These are phyloP conservation scores for Boletus barrowsii DNA, from an alignment of 768 basidiomycete species.

Conservation along the genomic window DNA sequence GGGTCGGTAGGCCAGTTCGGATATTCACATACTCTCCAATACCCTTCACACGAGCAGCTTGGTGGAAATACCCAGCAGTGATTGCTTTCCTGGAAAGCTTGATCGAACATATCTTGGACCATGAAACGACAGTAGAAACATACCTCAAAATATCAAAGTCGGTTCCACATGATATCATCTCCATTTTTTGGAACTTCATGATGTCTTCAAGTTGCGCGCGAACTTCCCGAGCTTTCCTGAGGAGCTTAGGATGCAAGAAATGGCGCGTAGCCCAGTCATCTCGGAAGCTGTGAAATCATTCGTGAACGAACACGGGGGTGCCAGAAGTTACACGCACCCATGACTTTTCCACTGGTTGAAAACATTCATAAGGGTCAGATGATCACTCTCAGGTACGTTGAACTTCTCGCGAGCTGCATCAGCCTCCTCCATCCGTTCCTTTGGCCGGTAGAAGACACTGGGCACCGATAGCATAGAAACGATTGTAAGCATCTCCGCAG, in stretches of 20 bases:
- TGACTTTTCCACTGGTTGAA: slow-evolving; percentile 99
- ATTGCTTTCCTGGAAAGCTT: slow-evolving; percentile 77
- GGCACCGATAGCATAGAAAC: slow-evolving; percentile 99
- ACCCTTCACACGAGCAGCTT: slow-evolving; percentile 96
- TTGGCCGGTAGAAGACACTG: slow-evolving; percentile 95
- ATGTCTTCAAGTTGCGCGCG: slow-evolving; percentile 96
- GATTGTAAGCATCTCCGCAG: slow-evolving; percentile 94
- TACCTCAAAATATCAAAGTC: slow-evolving; percentile 89
- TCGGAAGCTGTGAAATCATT: slow-evolving; percentile 55
- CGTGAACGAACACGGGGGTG: not conserved
- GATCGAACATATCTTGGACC: not conserved
- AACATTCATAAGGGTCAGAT: slow-evolving; percentile 91
- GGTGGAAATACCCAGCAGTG: slow-evolving; percentile 97
- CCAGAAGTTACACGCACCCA: slow-evolving; percentile 51
- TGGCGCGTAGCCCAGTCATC: slow-evolving; percentile 96
- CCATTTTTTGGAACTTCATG: slow-evolving; percentile 99
- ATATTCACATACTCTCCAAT: slow-evolving; percentile 99
- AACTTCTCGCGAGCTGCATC: slow-evolving; percentile 98
- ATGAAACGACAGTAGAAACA: slow-evolving; percentile 11
- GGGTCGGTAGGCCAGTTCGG: slow-evolving; percentile 90
- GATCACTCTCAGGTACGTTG: slow-evolving; percentile 97
- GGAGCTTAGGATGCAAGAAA: slow-evolving; percentile 93
- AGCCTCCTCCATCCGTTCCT: slow-evolving; percentile 95
- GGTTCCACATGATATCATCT: slow-evolving; percentile 84
- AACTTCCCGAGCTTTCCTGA: slow-evolving; percentile 94